phyloP scores from a whole-genome alignment of 2,329 filamentous ascomycete species.

The Fusarium tanahbumbuense region DNA sequence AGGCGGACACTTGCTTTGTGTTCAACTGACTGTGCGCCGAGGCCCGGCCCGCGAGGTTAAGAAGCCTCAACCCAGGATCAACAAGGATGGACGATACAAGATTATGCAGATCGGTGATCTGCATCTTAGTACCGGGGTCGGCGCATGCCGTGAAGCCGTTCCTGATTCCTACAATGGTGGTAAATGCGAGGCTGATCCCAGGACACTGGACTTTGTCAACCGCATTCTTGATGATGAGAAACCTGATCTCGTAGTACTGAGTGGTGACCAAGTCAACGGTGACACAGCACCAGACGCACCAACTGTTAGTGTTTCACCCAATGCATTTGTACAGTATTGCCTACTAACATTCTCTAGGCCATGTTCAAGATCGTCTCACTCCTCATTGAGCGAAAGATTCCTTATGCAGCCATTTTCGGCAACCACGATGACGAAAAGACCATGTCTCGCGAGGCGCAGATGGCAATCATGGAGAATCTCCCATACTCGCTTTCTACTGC shows the following conservation, averaged over 20 bases:
- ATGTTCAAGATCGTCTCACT: constrained; percentile 93
- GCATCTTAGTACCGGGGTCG: constrained; percentile 90
- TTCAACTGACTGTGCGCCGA: constrained; percentile 81
- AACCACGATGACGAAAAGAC: constrained; percentile 97
- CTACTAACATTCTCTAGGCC: constrained; percentile 62
- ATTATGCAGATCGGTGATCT: constrained; percentile 97
- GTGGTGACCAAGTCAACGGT: constrained; percentile 95
- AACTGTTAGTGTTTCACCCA: constrained; percentile 65
- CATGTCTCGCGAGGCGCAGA: constrained; percentile 79
- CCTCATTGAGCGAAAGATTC: constrained; percentile 87
- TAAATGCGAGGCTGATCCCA: constrained; percentile 89
- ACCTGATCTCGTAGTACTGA: constrained; percentile 90
- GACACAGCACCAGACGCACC: constrained; percentile 92
- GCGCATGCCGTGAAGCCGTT: constrained; percentile 85
- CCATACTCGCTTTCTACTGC: constrained; percentile 90
- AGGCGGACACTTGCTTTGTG: constrained; percentile 70
- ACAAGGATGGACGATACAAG: constrained; percentile 93
- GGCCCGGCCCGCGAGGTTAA: constrained; percentile 73
- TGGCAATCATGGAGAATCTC: constrained; percentile 86
- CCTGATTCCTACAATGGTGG: constrained; percentile 78
- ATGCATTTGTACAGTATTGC: neutral
- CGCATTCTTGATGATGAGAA: constrained; percentile 90
- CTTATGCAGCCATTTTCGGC: constrained; percentile 93
- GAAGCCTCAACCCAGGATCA: constrained; percentile 80
- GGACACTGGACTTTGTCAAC: constrained; percentile 89